These are phyloP conservation scores for Xerocomus nothofagi DNA, from an alignment of 1,284 basidiomycete genomes.

Conservation along the genomic window DNA sequence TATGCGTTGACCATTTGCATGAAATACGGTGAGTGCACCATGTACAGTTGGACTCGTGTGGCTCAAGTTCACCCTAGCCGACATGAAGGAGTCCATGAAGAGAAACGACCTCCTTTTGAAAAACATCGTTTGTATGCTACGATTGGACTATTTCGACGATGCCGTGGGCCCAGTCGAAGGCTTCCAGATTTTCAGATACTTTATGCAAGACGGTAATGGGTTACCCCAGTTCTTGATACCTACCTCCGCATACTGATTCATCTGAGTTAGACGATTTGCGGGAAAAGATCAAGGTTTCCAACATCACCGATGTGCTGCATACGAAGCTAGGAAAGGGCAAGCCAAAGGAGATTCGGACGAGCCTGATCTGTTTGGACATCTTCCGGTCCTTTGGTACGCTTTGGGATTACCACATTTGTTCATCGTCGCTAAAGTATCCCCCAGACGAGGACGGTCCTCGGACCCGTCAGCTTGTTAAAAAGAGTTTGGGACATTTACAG, in stretches of 20 bases:
- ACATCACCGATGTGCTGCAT: conserved; percentile 4
- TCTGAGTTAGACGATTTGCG: conserved; percentile 2
- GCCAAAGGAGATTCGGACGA: conserved; percentile 9
- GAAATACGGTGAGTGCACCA: conserved; percentile 14
- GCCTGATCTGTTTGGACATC: conserved; percentile 13
- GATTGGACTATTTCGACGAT: conserved; percentile 16
- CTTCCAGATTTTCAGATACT: conserved; percentile 12
- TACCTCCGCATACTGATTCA: neutral
- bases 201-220: conserved; percentile 15
- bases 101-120: neutral
- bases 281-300: conserved; percentile 1
- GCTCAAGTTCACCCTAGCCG: conserved; percentile 7
- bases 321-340: conserved; percentile 4
- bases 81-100: conserved; percentile 13
- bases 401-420: neutral
- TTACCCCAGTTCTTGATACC: neutral
- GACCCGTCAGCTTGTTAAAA: conserved; percentile 14
- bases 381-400: conserved; percentile 5
- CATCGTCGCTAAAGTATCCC: too few species aligned
- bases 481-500: conserved; percentile 12
- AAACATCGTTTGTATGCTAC: conserved; percentile 16
- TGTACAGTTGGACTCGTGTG: too few species aligned
- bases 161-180: conserved; percentile 14
- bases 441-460: conserved; percentile 9
- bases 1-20: conserved; percentile 18